phyloP scores from a whole-genome alignment of 2,329 filamentous ascomycete species.

The Cercospora sojina region DNA sequence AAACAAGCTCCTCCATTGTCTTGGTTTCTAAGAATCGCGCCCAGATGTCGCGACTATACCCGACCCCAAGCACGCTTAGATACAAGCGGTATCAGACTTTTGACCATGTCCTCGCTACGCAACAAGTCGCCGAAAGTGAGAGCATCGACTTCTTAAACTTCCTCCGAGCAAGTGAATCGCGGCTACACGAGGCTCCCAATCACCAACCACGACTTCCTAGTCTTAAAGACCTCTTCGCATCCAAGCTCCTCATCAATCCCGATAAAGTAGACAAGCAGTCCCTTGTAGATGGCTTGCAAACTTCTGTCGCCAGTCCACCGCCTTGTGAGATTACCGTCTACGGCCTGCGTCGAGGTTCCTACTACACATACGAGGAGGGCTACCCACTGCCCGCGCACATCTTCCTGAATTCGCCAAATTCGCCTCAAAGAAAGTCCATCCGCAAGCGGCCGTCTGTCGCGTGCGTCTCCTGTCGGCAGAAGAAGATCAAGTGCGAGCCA shows the following conservation, averaged over 20 bases:
- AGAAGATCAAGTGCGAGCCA: slow-evolving; percentile 23
- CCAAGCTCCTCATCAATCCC: slow-evolving; percentile 15
- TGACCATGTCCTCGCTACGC: neutral
- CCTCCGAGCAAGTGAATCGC: neutral
- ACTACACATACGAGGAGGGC: slow-evolving; percentile 9
- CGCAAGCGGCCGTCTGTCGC: slow-evolving; percentile 16
- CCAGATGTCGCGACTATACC: neutral
- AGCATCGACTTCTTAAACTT: neutral
- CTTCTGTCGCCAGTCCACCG: neutral
- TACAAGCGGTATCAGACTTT: slow-evolving; percentile 6
- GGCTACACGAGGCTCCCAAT: too few relatives aligned
- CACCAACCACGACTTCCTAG: slow-evolving; percentile 7
- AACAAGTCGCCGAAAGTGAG: neutral
- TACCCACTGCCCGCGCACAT: slow-evolving; percentile 16
- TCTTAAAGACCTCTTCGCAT: slow-evolving; percentile 18
- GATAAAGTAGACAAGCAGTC: neutral
- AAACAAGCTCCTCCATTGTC: neutral
- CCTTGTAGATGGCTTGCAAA: neutral
- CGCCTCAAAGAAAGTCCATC: slow-evolving; percentile 15
- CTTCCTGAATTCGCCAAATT: slow-evolving; percentile 9
- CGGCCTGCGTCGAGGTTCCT: neutral
- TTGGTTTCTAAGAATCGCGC: neutral
- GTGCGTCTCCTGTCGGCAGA: slow-evolving; percentile 14
- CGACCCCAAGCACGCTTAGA: neutral
- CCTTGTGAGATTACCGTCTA: slow-evolving; percentile 3